Conservation (phyloP, 176 grass and related monocot species). For the Carex myosuroides region DNA sequence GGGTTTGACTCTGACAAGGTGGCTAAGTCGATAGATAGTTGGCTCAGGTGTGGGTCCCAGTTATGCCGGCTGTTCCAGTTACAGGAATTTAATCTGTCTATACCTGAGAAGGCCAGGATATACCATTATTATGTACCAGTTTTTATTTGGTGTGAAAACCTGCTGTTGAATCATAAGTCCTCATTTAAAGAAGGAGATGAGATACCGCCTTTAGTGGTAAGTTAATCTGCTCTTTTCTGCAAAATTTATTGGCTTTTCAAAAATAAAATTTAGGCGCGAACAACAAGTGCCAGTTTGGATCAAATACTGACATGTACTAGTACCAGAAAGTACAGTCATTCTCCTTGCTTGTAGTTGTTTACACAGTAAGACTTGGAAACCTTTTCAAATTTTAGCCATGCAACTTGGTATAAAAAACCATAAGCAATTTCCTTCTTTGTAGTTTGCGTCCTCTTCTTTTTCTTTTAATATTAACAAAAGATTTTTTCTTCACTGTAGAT, state of each 20-base stretch:
- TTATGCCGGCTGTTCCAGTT: conserved; percentile 64
- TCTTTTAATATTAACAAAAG: background rate
- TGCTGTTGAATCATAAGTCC: conserved; percentile 49
- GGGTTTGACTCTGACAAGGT: conserved; percentile 58
- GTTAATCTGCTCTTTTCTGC: background rate
- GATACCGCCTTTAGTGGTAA: conserved; percentile 83
- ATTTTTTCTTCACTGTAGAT: conserved; percentile 60
- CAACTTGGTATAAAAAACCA: background rate
- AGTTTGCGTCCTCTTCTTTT: background rate
- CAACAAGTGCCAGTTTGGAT: background rate
- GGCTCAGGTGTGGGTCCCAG: conserved; percentile 48
- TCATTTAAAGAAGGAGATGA: conserved; percentile 67
- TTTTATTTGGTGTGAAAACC: conserved; percentile 93
- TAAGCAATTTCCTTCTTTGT: background rate
- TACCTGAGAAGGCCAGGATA: conserved; percentile 70
- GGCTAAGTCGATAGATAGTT: conserved; percentile 63
- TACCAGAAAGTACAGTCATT: background rate
- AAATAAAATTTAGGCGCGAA: background rate
- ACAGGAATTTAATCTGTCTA: conserved; percentile 53
- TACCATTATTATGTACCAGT: conserved; percentile 91
- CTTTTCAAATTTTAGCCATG: background rate
- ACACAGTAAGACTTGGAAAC: background rate
- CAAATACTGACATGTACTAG: background rate
- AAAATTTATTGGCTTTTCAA: background rate
- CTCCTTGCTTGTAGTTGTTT: background rate